phyloP scores from a whole-genome alignment of 768 basidiomycete species.

The Rhizopogon salebrosus region DNA sequence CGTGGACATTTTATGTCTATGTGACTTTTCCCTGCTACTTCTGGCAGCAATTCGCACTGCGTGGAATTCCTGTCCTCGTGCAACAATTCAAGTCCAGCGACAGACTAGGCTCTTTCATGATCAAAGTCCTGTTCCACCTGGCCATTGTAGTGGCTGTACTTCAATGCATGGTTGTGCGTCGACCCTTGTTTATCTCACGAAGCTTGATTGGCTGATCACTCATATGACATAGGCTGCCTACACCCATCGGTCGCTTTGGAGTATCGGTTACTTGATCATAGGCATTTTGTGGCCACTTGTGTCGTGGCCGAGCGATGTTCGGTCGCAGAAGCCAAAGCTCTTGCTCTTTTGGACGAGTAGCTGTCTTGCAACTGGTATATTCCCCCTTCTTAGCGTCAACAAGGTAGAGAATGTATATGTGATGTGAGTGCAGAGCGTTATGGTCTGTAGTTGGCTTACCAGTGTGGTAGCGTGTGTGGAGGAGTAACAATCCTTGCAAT shows the following conservation, averaged over 20 bases:
- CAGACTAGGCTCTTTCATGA: not conserved
- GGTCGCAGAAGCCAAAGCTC: constrained; percentile 21
- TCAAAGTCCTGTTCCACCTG: not conserved
- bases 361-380: constrained; percentile 55
- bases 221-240: constrained; percentile 52
- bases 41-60: constrained; percentile 53
- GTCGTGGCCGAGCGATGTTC: constrained; percentile 38
- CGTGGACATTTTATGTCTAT: constrained; percentile 74
- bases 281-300: constrained; percentile 62
- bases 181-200: not conserved
- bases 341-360: constrained; percentile 39
- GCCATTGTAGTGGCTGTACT: constrained; percentile 39
- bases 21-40: constrained; percentile 73
- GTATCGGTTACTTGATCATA: constrained; percentile 53
- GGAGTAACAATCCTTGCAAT: constrained; percentile 39
- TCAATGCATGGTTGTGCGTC: constrained; percentile 70
- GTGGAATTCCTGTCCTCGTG: constrained; percentile 16
- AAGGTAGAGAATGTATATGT: constrained; percentile 54
- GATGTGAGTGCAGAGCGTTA: constrained; percentile 45
- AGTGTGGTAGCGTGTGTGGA: constrained; percentile 36
- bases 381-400: constrained; percentile 70
- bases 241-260: constrained; percentile 68
- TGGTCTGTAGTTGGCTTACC: constrained; percentile 7
- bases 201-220: not conserved
- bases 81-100: not conserved